Evolutionary conservation across 208 protist genomes (phyloP), one percentile per base, ranked within the genome.

Genomic region (Wallacemonas rigidus): DNA sequence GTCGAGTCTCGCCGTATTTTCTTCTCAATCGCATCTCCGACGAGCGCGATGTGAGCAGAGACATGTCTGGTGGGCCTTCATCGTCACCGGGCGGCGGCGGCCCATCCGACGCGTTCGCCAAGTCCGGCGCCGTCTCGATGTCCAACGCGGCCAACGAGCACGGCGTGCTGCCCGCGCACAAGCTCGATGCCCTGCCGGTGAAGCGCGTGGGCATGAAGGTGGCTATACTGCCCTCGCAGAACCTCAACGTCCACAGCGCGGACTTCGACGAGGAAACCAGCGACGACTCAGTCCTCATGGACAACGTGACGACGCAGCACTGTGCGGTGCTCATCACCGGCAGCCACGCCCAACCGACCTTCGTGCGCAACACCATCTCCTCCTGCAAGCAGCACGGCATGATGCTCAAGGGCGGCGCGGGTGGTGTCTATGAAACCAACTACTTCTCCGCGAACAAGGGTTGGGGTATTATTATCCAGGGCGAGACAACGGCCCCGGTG

Each of bases 401-500:
- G 8, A 68, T 63, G 11, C 9, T 87, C 35, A 26, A 61, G 36
- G 67, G 44, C 43, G 72, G 73, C 43, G 63, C 61, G 9, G 67
- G 69, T 2, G 79, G 75, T 14, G 69, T 60, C 11, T 87, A 77
- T 67, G 77, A 84, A 65, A 58, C 55, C 51, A 87, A 87, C 76
- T 82, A 82, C 73, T 39, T 84, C 57, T 54, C 74, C 2, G 61
- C 50, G 39, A 87, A 87, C 76, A 84, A 77, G 62, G 82, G 78
- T 6, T 81, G 77, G 77, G 82, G 74, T 50, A 41, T 87, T 38
- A 26, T 87, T 8, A 17, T 81, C 4, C 79, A 80, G 44, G 81
- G 72, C 43, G 55, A 45, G 40, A 65, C 6, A 14, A 74, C 67
- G 5, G 50, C 47, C 12, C 61, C 72, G 12, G 35, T 56, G 17